Conservation (phyloP, 2,329 filamentous ascomycete species). For the Aureobasidium mangrovei region DNA sequence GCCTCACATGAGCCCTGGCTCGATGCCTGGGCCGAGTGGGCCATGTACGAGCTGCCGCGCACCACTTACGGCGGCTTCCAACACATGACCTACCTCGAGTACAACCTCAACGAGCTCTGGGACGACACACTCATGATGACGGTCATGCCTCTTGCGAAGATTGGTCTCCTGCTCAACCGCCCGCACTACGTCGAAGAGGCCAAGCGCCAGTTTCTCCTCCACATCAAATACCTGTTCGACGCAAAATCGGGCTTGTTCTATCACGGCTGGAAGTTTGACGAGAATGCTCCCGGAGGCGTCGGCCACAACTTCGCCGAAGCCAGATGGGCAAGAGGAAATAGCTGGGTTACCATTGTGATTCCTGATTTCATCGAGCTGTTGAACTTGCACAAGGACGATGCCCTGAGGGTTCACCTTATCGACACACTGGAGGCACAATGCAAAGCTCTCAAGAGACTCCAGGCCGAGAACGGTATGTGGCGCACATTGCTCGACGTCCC, state of each 20-base stretch:
- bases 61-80: slow-evolving; percentile 67
- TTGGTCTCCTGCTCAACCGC: slow-evolving; percentile 59
- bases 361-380: slow-evolving; percentile 71
- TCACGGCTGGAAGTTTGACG: slow-evolving; percentile 72
- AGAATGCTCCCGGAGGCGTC: slow-evolving; percentile 41
- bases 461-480: slow-evolving; percentile 59
- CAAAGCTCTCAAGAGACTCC: slow-evolving; percentile 52
- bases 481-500: slow-evolving; percentile 63
- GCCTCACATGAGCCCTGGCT: slow-evolving; percentile 66
- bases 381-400: slow-evolving; percentile 50
- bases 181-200: slow-evolving; percentile 70
- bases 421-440: slow-evolving; percentile 62
- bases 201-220: slow-evolving; percentile 66
- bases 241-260: slow-evolving; percentile 64
- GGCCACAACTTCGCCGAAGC: slow-evolving; percentile 50
- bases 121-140: slow-evolving; percentile 88
- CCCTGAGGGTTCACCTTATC: slow-evolving; percentile 51
- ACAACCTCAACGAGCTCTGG: slow-evolving; percentile 70
- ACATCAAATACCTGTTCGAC: slow-evolving; percentile 72
- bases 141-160: slow-evolving; percentile 70
- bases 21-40: slow-evolving; percentile 75
- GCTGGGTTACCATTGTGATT: slow-evolving; percentile 75
- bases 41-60: slow-evolving; percentile 64
- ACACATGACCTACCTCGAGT: slow-evolving; percentile 62
- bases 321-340: slow-evolving; percentile 54